phyloP scores from a whole-genome alignment of 371 early-diverging fungal species.

The Mucor lusitanicus region DNA sequence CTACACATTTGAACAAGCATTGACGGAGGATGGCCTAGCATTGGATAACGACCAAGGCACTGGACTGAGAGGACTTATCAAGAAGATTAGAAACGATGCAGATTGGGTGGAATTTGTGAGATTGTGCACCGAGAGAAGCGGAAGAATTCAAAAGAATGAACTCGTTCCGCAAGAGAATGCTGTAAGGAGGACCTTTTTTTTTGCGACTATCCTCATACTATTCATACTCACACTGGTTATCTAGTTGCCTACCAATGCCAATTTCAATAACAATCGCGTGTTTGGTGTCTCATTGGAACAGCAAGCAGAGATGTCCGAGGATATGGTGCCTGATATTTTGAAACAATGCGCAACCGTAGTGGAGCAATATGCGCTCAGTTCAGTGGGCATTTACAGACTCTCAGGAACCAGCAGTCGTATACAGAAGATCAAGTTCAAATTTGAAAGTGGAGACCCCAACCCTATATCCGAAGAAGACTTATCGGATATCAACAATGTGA shows the following conservation, averaged over 20 bases:
- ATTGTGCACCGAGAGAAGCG: conserved; percentile 23
- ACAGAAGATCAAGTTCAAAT: conserved; percentile 28
- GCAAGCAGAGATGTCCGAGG: conserved; percentile 66
- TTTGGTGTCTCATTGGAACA: conserved; percentile 71
- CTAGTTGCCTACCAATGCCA: background rate
- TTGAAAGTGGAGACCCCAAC: conserved; percentile 29
- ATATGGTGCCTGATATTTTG: conserved; percentile 73
- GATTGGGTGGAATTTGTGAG: conserved; percentile 39
- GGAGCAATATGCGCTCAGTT: conserved; percentile 67
- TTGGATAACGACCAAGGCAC: conserved; percentile 42
- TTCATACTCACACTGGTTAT: background rate
- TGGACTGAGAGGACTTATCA: conserved; percentile 56
- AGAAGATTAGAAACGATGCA: conserved; percentile 61
- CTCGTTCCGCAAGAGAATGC: conserved; percentile 6
- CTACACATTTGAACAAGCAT: conserved; percentile 49
- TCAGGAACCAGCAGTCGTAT: conserved; percentile 66
- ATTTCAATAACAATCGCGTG: conserved; percentile 40
- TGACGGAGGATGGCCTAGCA: conserved; percentile 33
- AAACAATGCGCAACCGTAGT: conserved; percentile 75
- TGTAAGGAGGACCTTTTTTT: background rate
- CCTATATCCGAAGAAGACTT: conserved; percentile 50
- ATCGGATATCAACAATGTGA: conserved; percentile 77
- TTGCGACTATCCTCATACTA: background rate
- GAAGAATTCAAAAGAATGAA: conserved; percentile 25
- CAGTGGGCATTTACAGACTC: conserved; percentile 83